Evolutionary conservation across 2,329 filamentous ascomycete genomes (phyloP).

Genomic region (Aspergillus pseudoviridinutans): DNA sequence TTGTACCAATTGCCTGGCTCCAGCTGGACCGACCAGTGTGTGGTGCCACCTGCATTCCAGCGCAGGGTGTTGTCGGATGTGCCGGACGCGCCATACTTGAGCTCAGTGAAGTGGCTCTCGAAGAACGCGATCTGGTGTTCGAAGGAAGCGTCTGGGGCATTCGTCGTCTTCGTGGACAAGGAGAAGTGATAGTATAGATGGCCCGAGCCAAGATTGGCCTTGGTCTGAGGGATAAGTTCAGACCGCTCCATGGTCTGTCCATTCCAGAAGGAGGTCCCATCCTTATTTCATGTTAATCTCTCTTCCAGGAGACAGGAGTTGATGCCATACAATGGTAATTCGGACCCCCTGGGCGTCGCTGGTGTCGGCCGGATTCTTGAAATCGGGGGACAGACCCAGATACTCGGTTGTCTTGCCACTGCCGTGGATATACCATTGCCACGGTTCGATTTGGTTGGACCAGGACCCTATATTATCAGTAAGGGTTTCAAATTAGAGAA

Average conservation of each 20-base stretch:
- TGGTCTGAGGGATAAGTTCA: slow-evolving; percentile 69
- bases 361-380: slow-evolving; percentile 63
- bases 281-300: neutral
- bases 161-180: slow-evolving; percentile 56
- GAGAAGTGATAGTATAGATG: slow-evolving; percentile 71
- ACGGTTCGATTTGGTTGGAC: slow-evolving; percentile 64
- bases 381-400: slow-evolving; percentile 56
- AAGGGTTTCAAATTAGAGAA: neutral
- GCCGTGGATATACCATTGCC: slow-evolving; percentile 76
- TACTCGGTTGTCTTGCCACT: slow-evolving; percentile 49
- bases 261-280: slow-evolving; percentile 60
- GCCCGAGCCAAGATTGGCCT: slow-evolving; percentile 59
- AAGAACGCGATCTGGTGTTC: slow-evolving; percentile 66
- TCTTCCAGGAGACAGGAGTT: neutral
- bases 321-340: slow-evolving; percentile 54
- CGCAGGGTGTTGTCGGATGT: slow-evolving; percentile 53
- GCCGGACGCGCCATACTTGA: slow-evolving; percentile 60
- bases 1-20: slow-evolving; percentile 68
- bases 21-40: slow-evolving; percentile 61
- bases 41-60: slow-evolving; percentile 61
- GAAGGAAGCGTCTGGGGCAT: slow-evolving; percentile 57
- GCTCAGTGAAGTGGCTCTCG: slow-evolving; percentile 67
- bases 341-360: slow-evolving; percentile 63
- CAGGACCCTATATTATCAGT: slow-evolving; percentile 52
- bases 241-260: slow-evolving; percentile 68